These are phyloP conservation scores for Colletotrichum filicis DNA, from an alignment of 2,329 filamentous ascomycete species.

Conservation along the genomic window DNA sequence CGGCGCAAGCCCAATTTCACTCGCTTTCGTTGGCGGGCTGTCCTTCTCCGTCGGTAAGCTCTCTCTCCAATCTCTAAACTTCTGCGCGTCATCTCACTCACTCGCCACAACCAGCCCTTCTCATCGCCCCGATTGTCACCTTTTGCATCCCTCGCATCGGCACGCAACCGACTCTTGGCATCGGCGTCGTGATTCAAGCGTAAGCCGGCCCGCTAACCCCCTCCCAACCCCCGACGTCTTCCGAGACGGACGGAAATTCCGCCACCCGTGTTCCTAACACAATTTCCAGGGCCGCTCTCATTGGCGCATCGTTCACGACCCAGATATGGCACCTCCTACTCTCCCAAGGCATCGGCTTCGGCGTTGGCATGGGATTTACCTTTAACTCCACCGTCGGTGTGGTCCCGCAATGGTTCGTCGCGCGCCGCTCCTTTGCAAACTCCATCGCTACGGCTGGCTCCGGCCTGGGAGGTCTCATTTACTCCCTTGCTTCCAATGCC, in stretches of 20 bases:
- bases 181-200: slow-evolving; percentile 73
- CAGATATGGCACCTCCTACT: slow-evolving; percentile 82
- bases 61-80: background rate
- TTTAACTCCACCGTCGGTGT: slow-evolving; percentile 77
- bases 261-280: background rate
- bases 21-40: slow-evolving; percentile 81
- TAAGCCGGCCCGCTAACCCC: background rate
- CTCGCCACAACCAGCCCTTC: slow-evolving; percentile 59
- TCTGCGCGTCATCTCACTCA: slow-evolving; percentile 37
- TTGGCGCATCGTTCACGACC: slow-evolving; percentile 76
- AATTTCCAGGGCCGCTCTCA: slow-evolving; percentile 59
- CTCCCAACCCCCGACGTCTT: background rate
- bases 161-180: slow-evolving; percentile 71
- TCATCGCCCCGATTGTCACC: slow-evolving; percentile 77
- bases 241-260: background rate
- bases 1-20: slow-evolving; percentile 72
- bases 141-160: slow-evolving; percentile 69
- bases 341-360: slow-evolving; percentile 79
- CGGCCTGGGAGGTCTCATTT: slow-evolving; percentile 79
- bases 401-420: slow-evolving; percentile 80
- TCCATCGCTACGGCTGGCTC: slow-evolving; percentile 75
- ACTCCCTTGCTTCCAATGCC: slow-evolving; percentile 73
- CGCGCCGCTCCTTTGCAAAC: slow-evolving; percentile 75
- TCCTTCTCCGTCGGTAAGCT: slow-evolving; percentile 65
- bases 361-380: slow-evolving; percentile 80